phyloP scores from a whole-genome alignment of 441 rosid genomes.

The Erodium texanum region DNA sequence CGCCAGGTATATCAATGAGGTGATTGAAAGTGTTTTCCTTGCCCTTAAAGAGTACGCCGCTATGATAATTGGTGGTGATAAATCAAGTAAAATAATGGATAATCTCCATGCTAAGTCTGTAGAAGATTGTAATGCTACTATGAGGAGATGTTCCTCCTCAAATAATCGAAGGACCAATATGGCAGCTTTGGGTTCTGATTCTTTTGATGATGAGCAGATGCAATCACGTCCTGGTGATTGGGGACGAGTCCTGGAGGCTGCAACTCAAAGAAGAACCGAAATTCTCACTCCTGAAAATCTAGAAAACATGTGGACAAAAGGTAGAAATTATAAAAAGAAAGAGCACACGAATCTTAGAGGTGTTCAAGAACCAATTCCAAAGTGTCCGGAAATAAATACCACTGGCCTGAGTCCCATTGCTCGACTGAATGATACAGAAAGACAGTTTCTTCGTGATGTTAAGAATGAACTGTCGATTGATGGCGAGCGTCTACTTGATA shows the following conservation, averaged over 20 bases:
- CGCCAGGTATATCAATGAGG: conserved; percentile 78
- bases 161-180: conserved; percentile 32
- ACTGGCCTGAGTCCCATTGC: conserved; percentile 24
- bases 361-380: conserved; percentile 25
- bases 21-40: conserved; percentile 64
- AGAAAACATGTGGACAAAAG: conserved; percentile 97
- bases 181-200: conserved; percentile 24
- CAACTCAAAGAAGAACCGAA: conserved; percentile 87
- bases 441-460: conserved; percentile 22
- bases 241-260: conserved; percentile 75
- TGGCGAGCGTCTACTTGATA: conserved; percentile 20
- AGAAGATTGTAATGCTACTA: conserved; percentile 24
- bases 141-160: conserved; percentile 24
- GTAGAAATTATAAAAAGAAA: conserved; percentile 80
- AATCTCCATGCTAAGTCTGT: conserved; percentile 17
- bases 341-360: conserved; percentile 46
- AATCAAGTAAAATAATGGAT: conserved; percentile 16
- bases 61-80: conserved; percentile 40
- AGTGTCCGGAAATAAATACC: conserved; percentile 10
- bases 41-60: conserved; percentile 35
- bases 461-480: conserved; percentile 28
- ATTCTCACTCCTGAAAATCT: conserved; percentile 95
- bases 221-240: conserved; percentile 58
- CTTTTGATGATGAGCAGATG: conserved; percentile 30
- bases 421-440: conserved; percentile 24